A percentile compares a stretch with the other conserved stretches of the same genome.
phyloP scores from a whole-genome alignment of 202 grass and related monocot genomes.

The Dendrocalamus latiflorus region DNA sequence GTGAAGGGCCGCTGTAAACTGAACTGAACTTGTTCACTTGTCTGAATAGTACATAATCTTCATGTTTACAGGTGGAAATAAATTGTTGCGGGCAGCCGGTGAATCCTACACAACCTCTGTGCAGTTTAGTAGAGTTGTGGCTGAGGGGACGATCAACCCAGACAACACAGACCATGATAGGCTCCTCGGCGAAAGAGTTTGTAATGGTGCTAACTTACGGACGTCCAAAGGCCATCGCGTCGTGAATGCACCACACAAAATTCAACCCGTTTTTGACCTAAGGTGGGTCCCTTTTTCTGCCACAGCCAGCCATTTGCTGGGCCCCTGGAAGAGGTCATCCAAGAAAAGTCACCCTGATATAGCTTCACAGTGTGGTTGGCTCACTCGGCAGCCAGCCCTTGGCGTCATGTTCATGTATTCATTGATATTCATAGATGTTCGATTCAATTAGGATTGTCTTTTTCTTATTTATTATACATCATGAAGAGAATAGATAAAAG shows the following conservation, averaged over 20 bases:
- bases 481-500: slow-evolving; percentile 25
- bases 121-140: slow-evolving; percentile 64
- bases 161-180: slow-evolving; percentile 35
- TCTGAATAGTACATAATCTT: slow-evolving; percentile 11
- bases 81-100: slow-evolving; percentile 51
- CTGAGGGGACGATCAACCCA: slow-evolving; percentile 35
- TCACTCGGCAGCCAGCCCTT: slow-evolving; percentile 31
- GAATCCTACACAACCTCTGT: slow-evolving; percentile 43
- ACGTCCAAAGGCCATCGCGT: slow-evolving; percentile 20
- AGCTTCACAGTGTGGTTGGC: slow-evolving; percentile 17
- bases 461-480: slow-evolving; percentile 39
- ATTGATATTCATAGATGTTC: slow-evolving; percentile 36
- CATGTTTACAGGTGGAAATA: slow-evolving; percentile 62
- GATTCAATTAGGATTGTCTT: slow-evolving; percentile 37
- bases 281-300: slow-evolving; percentile 1
- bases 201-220: slow-evolving; percentile 64
- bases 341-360: slow-evolving; percentile 17
- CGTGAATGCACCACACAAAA: slow-evolving; percentile 17
- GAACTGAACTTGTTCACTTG: background rate
- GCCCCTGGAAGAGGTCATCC: background rate
- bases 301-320: slow-evolving; percentile 29
- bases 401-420: slow-evolving; percentile 43
- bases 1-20: background rate
- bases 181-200: slow-evolving; percentile 53
- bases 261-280: background rate